Base-by-base conservation (phyloP, 176 grass and related monocot genomes). In the Carex cristatella region DNA sequence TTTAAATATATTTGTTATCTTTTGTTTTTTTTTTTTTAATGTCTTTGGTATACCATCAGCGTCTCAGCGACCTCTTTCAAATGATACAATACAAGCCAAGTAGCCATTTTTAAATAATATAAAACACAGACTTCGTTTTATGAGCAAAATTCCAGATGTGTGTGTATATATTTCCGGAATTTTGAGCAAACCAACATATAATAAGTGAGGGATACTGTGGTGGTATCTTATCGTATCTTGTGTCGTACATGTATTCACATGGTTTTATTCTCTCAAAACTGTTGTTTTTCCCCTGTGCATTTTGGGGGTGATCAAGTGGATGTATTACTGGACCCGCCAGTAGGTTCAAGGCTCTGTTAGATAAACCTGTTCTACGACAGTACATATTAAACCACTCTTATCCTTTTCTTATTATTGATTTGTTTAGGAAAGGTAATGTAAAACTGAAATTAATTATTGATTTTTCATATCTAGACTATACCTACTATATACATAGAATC, bases 151-250 rank as follows among this genome's bases (percentile, higher is more conserved):
- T 42, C 2, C 15, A 42, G 2, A n/a, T 15, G 3, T 15, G 65
- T 44, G 68, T 70, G 10, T 49, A 49, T 9, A 1, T 38, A 40
- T 23, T 44, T 27, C 30, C n/a, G 5, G 49, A 81, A 81, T 30
- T 42, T 30, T 62, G 12, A 82, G 57, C 37, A 51, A 82, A 82
- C n/a, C 59, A 65, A 82, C 61, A 65, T 30, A 10, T 65, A 61
- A 30, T 44, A 38, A 62, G 59, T 46, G 57, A 42, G 18, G 61
- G 23, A 83, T 61, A 56, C 42, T 69, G 81, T 83, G 62, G 46
- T 83, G 38, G 38, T 40, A 83, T 83, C 81, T 83, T 83, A 83
- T 83, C 81, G 49, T 18, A 69, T 83, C 37, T 83, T 16, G 46
- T 8, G 37, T 44, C 1, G 79, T 65, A 65, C 79, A 32, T 49